Base-by-base conservation (phyloP, 345 rosid species). In the Stellera chamaejasme region DNA sequence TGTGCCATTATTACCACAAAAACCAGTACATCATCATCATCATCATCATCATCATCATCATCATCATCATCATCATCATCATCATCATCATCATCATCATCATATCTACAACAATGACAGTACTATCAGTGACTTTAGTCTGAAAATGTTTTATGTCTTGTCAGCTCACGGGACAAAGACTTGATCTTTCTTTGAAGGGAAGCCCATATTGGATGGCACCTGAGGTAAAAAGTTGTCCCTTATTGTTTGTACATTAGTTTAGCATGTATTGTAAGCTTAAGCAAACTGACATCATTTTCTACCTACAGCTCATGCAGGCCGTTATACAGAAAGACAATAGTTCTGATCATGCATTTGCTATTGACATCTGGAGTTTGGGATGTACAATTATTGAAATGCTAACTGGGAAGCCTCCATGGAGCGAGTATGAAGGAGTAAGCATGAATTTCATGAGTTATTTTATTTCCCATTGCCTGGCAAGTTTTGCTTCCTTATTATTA, bases 201-300 rank as follows among this genome's bases (percentile, higher is more conserved):
- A 93, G 97, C 58, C 99, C 99, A 12, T 79, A 93, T 61, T 93
- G 99, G 99, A 93, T 89, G 99, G 97, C 97, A 67, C 99, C 99
- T 55, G 99, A 93, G 96, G 99, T 93, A 8, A 32, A 4, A 8
- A 4, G 8, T 8, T 32, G 39, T 2, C 78, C 53, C 58, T 46
- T 52, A 39, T 45, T 51, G 43, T 48, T 42, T 45, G 25, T 36
- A 26, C 15, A 56, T 52, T 3, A 50, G 48, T 68, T 53, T 0
- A 5, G 45, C 13, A 43, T 50, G 32, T 14, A 51, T 25, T 46
- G 13, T 3, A 32, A 25, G 46, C 55, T 61, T 69, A 49, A 12
- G 3, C 27, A 16, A 52, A 36, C 67, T 77, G 62, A 77, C 14
- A 27, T 19, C 2, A 43, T 63, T 13, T 23, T 15, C 51, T 66